Conservation (phyloP, 1,284 basidiomycete species). For the Trichosporon sp. region DNA sequence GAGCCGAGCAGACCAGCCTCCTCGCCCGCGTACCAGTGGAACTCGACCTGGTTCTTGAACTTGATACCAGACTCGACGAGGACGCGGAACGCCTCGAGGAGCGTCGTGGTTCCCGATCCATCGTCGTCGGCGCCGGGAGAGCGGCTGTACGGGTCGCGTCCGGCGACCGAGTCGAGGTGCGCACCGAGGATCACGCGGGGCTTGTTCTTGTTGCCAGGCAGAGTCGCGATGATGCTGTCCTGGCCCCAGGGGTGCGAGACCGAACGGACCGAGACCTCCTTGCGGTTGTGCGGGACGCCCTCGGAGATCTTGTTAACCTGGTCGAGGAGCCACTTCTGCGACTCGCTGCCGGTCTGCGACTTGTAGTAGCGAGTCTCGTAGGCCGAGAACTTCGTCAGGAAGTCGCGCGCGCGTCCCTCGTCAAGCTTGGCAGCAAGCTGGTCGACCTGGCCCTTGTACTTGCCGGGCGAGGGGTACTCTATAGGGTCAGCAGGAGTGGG, state of each 20-base stretch:
- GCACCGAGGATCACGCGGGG: constrained; percentile 17
- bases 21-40: constrained; percentile 95
- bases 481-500: neutral
- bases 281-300: neutral
- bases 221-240: neutral
- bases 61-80: constrained; percentile 76
- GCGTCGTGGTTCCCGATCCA: constrained; percentile 90
- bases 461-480: constrained; percentile 9
- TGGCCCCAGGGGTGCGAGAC: constrained; percentile 12
- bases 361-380: constrained; percentile 15
- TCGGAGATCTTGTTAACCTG: neutral
- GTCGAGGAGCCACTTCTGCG: neutral
- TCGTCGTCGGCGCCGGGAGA: constrained; percentile 81
- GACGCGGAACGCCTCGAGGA: constrained; percentile 84
- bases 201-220: constrained; percentile 2
- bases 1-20: constrained; percentile 92
- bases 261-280: neutral
- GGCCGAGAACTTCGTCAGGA: neutral
- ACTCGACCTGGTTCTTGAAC: constrained; percentile 78
- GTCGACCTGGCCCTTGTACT: constrained; percentile 3
- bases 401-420: neutral
- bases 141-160: constrained; percentile 59
- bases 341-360: neutral
- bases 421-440: constrained; percentile 1
- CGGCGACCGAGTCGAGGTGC: constrained; percentile 7